Evolutionary conservation across 768 basidiomycete species (phyloP), one percentile per base, ranked within the genome.

Genomic region (Rhodosporidiobolus sp.): DNA sequence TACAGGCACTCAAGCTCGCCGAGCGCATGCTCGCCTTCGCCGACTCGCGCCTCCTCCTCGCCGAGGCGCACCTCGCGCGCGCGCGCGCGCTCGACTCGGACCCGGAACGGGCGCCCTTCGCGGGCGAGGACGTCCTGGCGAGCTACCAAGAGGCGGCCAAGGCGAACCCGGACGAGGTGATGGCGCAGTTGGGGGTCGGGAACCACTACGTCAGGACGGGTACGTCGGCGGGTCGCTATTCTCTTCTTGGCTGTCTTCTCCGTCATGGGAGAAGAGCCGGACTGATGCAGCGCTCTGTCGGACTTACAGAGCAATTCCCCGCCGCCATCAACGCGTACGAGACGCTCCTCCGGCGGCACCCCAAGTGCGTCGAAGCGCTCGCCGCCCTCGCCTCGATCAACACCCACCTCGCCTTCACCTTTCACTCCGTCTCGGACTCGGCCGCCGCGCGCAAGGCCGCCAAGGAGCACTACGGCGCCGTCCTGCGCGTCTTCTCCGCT

Each of bases 21-120:
- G 96, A 98, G 78, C 87, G 94, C 63, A 90, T 94, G 0, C 88
- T 98, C 52, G 94, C 97, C 79, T 96, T 91, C 78, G 90, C 94
- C 0, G 95, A 98, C 77, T 92, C 90, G 0, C 84, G 92, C 45
- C 85, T 90, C 0, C 83, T 95, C 24, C 84, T 94, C 38, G 89
- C 91, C 1, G 94, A 96, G 77, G 90, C 93, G 5, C 90, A 93
- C 78, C 82, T 94, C 24, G 86, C 90, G 45, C 88, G 94, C 22
- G 95, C 88, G 4, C 87, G 92, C 26, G 88, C 90, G 5, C 85
- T 88, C 22, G 92, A 94, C 76, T 87, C 87, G 3, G 86, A 90
- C 77, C 90, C 88, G 1, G 78, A 82, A 55, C 77, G 84, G n/a
- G 78, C 32, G 0, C 30, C 66, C 14, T 19, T 48, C 57, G 54